Conservation (phyloP, 1,284 basidiomycete species). For the Anthracocystis walkeri region DNA sequence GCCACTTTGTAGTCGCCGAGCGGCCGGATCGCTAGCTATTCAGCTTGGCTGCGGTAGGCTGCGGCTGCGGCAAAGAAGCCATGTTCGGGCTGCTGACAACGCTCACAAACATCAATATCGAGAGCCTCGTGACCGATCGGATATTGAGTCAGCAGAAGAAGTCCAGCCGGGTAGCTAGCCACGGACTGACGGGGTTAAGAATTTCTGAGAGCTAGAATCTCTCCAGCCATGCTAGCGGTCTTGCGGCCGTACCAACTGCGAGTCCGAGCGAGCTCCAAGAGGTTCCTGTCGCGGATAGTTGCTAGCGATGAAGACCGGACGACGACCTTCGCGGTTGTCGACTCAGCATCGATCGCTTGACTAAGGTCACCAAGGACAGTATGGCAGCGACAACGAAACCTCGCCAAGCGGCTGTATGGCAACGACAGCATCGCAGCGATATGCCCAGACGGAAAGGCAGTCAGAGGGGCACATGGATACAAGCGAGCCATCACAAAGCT, state of each 20-base stretch:
- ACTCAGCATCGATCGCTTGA: slow-evolving; percentile 2
- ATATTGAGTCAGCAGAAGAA: slow-evolving; percentile 1
- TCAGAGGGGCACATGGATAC: not conserved
- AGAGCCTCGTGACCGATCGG: not conserved
- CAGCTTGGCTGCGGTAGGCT: not conserved
- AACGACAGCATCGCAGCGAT: not conserved
- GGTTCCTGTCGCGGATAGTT: no score
- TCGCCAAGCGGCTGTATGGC: no score
- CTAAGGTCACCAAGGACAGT: not conserved
- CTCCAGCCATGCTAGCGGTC: no score
- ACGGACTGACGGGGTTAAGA: no score
- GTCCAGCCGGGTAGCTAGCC: not conserved
- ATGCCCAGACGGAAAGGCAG: not conserved
- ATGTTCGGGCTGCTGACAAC: not conserved
- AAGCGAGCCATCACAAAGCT: not conserved
- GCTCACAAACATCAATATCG: not conserved
- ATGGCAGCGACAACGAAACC: no score
- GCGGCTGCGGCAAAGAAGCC: slow-evolving; percentile 12
- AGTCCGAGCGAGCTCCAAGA: no score
- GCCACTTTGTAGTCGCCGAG: not conserved
- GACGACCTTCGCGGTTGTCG: not conserved
- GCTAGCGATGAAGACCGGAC: not conserved
- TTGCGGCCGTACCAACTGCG: no score
- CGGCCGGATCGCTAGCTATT: not conserved
- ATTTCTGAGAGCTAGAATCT: no score